Evolutionary conservation across 106 monocot species (phyloP), one percentile per base, ranked within the genome.

Genomic region (Acorus gramineus): DNA sequence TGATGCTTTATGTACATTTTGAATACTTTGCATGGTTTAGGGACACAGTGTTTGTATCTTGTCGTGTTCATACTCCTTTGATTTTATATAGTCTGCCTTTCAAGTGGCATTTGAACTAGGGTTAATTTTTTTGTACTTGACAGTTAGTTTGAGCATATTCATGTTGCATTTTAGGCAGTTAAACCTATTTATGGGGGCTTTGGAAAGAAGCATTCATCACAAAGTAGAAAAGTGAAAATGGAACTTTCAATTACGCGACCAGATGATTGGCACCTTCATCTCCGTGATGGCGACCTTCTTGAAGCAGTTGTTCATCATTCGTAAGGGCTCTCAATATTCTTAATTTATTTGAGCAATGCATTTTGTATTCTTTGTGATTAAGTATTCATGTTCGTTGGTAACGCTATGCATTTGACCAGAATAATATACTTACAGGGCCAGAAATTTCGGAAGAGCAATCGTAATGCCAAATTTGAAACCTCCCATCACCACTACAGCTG

Each of bases 231-330:
- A 43, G 5, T 43, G 11, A 69, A 14, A 50, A 81, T 80, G 81
- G 75, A 86, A 53, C 74, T 96, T 3, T 55, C 66, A 2, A 58
- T 90, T 42, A 85, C 82, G 49, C 75, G 77, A 56, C 87, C 95
- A 47, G 95, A 90, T 68, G 95, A 96, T 60, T 96, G 95, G 90
- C 95, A 96, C 69, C 84, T 90, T 61, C 94, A 95, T 68, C 82
- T 96, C 14, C 90, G 95, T 45, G 95, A 90, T 44, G 95, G 90
- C 53, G 80, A 85, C 7, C 80, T 96, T 50, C 90, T 96, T 66
- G 55, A 75, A 69, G 72, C 82, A 8, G 87, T 96, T 14, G 70
- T 78, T 2, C 77, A 79, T 14, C 87, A 96, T 49, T 87, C 86
- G 90, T 87, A 47, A 6, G 11, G 3, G 28, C 28, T 28, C 28